phyloP scores from a whole-genome alignment of 306 rosid genomes.

The Cucumis cinereus region DNA sequence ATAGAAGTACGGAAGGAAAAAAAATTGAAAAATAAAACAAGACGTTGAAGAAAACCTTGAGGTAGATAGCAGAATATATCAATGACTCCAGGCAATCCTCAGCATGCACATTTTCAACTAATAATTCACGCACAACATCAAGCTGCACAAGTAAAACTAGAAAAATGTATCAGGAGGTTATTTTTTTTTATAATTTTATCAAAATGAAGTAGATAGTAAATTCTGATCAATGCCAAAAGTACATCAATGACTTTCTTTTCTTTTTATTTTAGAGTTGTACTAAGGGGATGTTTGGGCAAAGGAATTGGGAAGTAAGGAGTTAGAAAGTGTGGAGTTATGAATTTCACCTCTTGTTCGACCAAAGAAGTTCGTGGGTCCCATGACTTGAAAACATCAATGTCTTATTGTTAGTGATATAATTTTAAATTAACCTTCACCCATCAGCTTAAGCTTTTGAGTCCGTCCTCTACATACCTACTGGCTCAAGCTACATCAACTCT shows the following conservation, averaged over 20 bases:
- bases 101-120: slow-evolving; percentile 30
- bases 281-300: no score
- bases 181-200: not conserved
- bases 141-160: slow-evolving; percentile 36
- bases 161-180: not conserved
- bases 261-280: no score
- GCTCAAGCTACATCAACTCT: not conserved
- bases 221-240: not conserved
- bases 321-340: no score
- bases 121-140: slow-evolving; percentile 59
- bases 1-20: not conserved
- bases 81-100: slow-evolving; percentile 68
- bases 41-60: slow-evolving; percentile 43
- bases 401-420: no score
- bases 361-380: no score
- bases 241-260: not conserved
- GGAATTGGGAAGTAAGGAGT: no score
- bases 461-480: no score
- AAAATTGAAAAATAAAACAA: not conserved
- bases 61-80: slow-evolving; percentile 72
- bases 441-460: no score
- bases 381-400: no score
- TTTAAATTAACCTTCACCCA: no score
- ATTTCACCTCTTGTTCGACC: no score
- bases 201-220: not conserved